Evolutionary conservation across 2,329 filamentous ascomycete genomes (phyloP).

Genomic region (Fusarium denticulatum): DNA sequence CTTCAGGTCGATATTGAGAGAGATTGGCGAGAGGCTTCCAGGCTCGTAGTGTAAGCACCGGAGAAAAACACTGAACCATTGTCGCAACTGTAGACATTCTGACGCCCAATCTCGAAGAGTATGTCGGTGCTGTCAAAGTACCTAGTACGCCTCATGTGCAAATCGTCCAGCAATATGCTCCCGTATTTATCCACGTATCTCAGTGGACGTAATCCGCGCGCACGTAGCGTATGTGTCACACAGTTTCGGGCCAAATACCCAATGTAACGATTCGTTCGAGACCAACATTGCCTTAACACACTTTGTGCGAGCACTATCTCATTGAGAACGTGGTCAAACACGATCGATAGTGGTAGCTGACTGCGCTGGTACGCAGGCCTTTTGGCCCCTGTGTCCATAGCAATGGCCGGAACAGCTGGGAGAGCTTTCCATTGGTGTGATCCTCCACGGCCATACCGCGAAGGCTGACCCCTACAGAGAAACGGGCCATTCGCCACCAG

Average conservation of each 20-base stretch:
- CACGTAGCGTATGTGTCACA: constrained; percentile 33
- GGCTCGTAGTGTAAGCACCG: background rate
- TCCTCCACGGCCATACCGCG: constrained; percentile 17
- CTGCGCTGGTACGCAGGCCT: constrained; percentile 15
- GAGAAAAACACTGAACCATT: background rate
- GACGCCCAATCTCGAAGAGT: background rate
- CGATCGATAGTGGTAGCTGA: constrained; percentile 27
- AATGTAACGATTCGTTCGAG: constrained; percentile 26
- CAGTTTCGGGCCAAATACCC: constrained; percentile 23
- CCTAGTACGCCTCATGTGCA: background rate
- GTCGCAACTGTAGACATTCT: background rate
- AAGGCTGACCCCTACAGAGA: constrained; percentile 30
- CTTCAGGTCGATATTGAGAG: background rate
- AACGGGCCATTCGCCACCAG: constrained; percentile 30
- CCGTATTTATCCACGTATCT: constrained; percentile 9
- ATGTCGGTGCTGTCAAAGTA: background rate
- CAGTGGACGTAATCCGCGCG: constrained; percentile 5
- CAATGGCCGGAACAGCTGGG: constrained; percentile 2
- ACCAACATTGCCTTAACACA: constrained; percentile 30
- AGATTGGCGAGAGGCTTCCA: background rate
- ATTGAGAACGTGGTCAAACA: constrained; percentile 26
- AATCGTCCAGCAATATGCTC: constrained; percentile 11
- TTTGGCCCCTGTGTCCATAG: constrained; percentile 22
- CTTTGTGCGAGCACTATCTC: constrained; percentile 41
- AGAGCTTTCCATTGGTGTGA: constrained; percentile 11